phyloP scores from a whole-genome alignment of 2,329 filamentous ascomycete genomes.

The Diaporthe longicolla region DNA sequence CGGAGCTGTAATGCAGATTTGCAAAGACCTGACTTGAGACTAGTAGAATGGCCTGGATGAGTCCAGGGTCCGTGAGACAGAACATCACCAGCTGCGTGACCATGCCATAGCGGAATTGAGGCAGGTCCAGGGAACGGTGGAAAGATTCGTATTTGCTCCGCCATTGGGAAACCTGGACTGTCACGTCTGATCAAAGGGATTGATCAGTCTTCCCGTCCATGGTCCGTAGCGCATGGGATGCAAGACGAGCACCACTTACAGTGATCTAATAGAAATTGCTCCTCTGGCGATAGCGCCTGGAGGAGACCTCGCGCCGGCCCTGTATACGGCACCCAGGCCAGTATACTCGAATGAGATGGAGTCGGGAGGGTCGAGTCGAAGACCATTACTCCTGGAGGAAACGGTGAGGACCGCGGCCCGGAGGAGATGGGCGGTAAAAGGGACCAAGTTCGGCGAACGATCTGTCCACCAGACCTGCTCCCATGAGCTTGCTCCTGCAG shows the following conservation, averaged over 20 bases:
- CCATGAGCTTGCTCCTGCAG: too few relatives aligned
- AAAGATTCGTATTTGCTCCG: conserved; percentile 27
- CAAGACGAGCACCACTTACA: conserved; percentile 17
- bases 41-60: conserved; percentile 22
- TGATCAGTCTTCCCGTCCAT: background rate
- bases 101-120: conserved; percentile 19
- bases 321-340: background rate
- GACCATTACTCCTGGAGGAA: background rate
- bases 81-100: conserved; percentile 8
- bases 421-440: background rate
- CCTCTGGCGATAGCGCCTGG: conserved; percentile 10
- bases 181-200: background rate
- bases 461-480: background rate
- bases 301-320: background rate
- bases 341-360: background rate
- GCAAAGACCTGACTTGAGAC: conserved; percentile 21
- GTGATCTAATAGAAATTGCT: conserved; percentile 29
- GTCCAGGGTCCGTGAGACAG: conserved; percentile 33
- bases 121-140: conserved; percentile 8
- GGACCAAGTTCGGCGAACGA: background rate
- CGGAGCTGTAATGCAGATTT: conserved; percentile 4
- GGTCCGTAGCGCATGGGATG: accelerated
- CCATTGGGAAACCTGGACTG: conserved; percentile 24
- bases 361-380: background rate
- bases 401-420: background rate